phyloP scores from a whole-genome alignment of 805 yeast genomes.

The Kluyveromyces nonfermentans region DNA sequence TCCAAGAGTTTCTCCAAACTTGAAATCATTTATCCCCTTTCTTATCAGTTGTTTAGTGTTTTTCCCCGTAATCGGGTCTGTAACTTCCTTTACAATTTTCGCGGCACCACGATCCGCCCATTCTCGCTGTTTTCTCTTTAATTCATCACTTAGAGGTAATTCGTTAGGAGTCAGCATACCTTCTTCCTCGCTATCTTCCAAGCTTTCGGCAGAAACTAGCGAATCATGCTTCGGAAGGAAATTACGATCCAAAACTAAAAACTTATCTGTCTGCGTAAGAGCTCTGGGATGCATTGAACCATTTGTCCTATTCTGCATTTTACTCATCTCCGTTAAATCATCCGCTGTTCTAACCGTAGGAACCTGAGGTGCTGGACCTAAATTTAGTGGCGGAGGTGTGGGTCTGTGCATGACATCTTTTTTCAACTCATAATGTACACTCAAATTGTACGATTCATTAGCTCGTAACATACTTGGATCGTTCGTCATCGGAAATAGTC shows the following conservation, averaged over 20 bases:
- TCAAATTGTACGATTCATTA: background rate
- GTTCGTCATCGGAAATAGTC: background rate
- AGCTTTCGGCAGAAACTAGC: background rate
- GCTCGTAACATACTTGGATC: background rate
- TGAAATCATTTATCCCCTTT: constrained; percentile 70
- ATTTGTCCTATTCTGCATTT: background rate
- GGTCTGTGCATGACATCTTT: background rate
- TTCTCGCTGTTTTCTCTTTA: constrained; percentile 29
- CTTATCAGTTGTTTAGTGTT: constrained; percentile 41
- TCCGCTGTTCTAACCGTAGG: constrained; percentile 1
- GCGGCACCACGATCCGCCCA: constrained; percentile 59
- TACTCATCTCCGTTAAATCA: background rate
- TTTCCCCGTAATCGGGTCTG: constrained; percentile 40
- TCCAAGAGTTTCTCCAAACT: constrained; percentile 81
- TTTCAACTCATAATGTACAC: background rate
- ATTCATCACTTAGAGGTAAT: constrained; percentile 5
- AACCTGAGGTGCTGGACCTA: background rate
- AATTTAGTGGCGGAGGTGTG: constrained; percentile 1
- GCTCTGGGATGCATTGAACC: constrained; percentile 13
- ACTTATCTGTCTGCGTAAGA: constrained; percentile 25
- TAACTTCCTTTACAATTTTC: constrained; percentile 36
- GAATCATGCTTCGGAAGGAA: background rate
- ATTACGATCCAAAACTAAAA: constrained; percentile 17
- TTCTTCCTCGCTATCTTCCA: constrained; percentile 4
- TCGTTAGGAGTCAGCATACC: constrained; percentile 3